A percentile compares a stretch with the other conserved stretches of the same genome.
phyloP scores from a whole-genome alignment of 78 protist genomes.

The Isochrysis galbana region DNA sequence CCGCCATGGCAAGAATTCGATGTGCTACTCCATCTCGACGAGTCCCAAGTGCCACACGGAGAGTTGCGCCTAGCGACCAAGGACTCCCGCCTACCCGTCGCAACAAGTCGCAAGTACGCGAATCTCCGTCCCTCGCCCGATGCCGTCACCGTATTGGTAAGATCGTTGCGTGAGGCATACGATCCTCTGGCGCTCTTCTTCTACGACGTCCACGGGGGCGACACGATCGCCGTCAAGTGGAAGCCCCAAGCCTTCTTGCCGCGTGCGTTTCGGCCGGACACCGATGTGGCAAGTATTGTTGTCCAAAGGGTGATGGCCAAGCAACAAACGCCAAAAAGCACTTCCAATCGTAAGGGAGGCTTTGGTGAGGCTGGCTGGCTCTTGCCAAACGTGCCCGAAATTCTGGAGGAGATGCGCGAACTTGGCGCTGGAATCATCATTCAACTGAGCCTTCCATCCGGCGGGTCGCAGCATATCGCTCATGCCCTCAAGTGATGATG shows the following conservation, averaged over 20 bases:
- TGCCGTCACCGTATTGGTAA: background rate
- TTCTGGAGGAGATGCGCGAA: background rate
- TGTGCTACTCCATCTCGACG: background rate
- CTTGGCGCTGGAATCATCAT: too few relatives aligned
- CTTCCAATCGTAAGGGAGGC: too few relatives aligned
- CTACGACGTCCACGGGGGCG: background rate
- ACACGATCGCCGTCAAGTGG: background rate
- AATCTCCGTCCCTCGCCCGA: background rate
- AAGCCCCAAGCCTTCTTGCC: background rate
- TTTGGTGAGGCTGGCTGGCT: background rate
- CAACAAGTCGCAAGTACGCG: background rate
- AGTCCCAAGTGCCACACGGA: background rate
- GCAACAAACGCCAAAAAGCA: too few relatives aligned
- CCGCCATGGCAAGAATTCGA: background rate
- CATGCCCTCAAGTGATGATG: too few relatives aligned
- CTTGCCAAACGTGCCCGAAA: background rate
- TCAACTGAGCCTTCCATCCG: too few relatives aligned
- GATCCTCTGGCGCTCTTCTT: background rate
- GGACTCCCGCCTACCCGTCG: background rate
- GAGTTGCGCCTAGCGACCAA: background rate
- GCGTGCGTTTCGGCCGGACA: background rate
- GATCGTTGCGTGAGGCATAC: background rate
- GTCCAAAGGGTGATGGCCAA: too few relatives aligned
- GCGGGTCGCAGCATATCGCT: too few relatives aligned
- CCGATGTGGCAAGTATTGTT: background rate